phyloP scores from a whole-genome alignment of 2,329 filamentous ascomycete genomes.

The Rutstroemia sp. region DNA sequence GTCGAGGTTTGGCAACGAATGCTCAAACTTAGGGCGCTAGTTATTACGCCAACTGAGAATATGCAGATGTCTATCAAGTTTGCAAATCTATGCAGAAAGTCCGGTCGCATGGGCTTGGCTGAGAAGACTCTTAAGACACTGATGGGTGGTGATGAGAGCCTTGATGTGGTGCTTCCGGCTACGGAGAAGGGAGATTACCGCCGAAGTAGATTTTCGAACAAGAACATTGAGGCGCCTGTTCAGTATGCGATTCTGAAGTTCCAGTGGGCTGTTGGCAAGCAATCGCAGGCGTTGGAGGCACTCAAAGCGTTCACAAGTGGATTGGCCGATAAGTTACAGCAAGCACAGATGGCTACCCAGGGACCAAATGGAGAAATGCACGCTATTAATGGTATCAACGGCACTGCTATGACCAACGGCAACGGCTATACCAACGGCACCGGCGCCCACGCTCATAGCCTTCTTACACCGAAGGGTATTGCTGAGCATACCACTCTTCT shows the following conservation, averaged over 20 bases:
- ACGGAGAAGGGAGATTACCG: conserved; percentile 17
- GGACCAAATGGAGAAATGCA: conserved; percentile 28
- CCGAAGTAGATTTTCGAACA: conserved; percentile 12
- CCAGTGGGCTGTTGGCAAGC: conserved; percentile 81
- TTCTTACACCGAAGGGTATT: conserved; percentile 36
- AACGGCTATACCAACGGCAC: conserved; percentile 28
- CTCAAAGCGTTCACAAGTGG: conserved; percentile 55
- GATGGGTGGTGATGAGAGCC: conserved; percentile 62
- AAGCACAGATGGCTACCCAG: conserved; percentile 23
- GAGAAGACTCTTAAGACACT: conserved; percentile 91
- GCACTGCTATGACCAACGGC: conserved; percentile 37
- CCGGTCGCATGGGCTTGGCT: conserved; percentile 84
- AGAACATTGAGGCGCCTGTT: conserved; percentile 56
- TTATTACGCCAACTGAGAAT: conserved; percentile 86
- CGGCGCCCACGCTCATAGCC: conserved; percentile 31
- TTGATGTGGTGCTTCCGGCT: conserved; percentile 52
- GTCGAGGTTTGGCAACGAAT: conserved; percentile 98
- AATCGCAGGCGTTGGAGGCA: conserved; percentile 50
- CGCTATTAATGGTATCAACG: conserved; percentile 29
- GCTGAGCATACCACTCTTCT: conserved; percentile 64
- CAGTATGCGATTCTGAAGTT: conserved; percentile 97
- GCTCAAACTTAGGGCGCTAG: conserved; percentile 87
- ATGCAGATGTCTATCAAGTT: conserved; percentile 99
- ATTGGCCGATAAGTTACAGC: conserved; percentile 36
- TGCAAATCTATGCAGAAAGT: conserved; percentile 95